Base-by-base conservation (phyloP, 768 basidiomycete genomes). In the Suillus bovinus region DNA sequence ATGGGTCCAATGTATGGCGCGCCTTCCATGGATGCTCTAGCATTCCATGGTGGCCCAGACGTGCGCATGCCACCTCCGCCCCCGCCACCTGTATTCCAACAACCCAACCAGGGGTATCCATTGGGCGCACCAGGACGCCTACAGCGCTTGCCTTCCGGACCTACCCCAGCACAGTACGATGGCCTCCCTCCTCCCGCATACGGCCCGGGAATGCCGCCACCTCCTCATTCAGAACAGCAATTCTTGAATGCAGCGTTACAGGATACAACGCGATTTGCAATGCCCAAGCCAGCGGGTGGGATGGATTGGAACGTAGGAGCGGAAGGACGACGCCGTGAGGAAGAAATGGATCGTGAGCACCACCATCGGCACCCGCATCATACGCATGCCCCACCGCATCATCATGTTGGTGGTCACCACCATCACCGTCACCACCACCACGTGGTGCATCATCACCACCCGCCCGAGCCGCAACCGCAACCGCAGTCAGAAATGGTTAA, bases 401-500 rank as follows among this genome's bases (percentile, higher is more conserved):
- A 79, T 59, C 64, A 61, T 58, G 52, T 66, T 58, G 66, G 69
- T 5, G 69, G 68, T 54, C 76, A 76, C 53, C 78, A 81, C 60
- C 83, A 83, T 62, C 84, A 78, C 64, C 82, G 80, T 58, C 79
- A 78, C 33, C 79, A 80, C 41, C 76, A 78, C 63, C 78, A 80
- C 60, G 73, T 78, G 39, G 66, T 76, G n/a, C 83, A 83, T 57
- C 84, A 87, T 61, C 82, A 85, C 61, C 85, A 86, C 64, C 78
- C 79, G 10, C 62, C 62, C 34, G 64, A 66, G 60, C 53, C 59
- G 5, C 49, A 73, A 63, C 73, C 29, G 66, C 72, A 58, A 64
- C 73, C 29, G 66, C 72, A 58, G 27, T 69, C 29, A 64, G 64
- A 46, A 68, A 64, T n/a, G 66, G 73, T 22, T 70, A 72, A 47